phyloP scores from a whole-genome alignment of 2,329 filamentous ascomycete species.

The Tolypocladium guangdongense region DNA sequence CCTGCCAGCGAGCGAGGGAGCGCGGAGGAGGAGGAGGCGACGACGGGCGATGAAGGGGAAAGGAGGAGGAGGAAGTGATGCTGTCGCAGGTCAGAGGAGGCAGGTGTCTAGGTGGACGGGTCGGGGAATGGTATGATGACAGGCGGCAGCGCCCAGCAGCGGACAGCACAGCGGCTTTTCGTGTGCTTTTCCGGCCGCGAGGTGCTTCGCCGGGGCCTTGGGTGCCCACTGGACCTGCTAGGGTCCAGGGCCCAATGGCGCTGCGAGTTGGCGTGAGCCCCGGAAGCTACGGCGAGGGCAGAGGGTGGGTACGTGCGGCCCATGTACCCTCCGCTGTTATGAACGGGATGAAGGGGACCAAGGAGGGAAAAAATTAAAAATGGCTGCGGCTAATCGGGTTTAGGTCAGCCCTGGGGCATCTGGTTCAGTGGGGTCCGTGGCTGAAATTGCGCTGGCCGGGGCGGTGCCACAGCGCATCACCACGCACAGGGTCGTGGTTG shows the following conservation, averaged over 20 bases:
- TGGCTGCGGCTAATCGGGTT: not conserved
- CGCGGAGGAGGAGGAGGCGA: not conserved
- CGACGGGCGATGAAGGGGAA: not conserved
- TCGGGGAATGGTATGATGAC: constrained; percentile 2
- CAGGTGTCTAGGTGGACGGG: constrained; percentile 4
- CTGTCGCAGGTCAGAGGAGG: constrained; percentile 7
- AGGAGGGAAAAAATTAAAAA: not conserved
- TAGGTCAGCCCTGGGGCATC: not conserved
- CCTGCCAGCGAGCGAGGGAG: not conserved
- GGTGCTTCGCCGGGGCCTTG: not conserved
- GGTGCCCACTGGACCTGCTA: not conserved
- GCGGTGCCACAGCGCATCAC: not conserved
- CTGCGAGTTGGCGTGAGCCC: not conserved
- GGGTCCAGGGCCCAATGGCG: not conserved
- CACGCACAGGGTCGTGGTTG: not conserved
- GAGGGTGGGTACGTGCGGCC: not conserved
- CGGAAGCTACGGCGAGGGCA: not conserved
- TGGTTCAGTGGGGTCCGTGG: not conserved
- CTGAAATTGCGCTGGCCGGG: not conserved
- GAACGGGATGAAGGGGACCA: not conserved
- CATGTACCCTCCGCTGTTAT: not conserved
- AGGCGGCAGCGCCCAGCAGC: not conserved
- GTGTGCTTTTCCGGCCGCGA: not conserved
- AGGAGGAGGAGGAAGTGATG: constrained; percentile 5
- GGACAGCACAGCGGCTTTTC: not conserved